Evolutionary conservation across 2,329 filamentous ascomycete species (phyloP), one percentile per base, ranked within the genome.

Genomic region (Pyrenophora teres): DNA sequence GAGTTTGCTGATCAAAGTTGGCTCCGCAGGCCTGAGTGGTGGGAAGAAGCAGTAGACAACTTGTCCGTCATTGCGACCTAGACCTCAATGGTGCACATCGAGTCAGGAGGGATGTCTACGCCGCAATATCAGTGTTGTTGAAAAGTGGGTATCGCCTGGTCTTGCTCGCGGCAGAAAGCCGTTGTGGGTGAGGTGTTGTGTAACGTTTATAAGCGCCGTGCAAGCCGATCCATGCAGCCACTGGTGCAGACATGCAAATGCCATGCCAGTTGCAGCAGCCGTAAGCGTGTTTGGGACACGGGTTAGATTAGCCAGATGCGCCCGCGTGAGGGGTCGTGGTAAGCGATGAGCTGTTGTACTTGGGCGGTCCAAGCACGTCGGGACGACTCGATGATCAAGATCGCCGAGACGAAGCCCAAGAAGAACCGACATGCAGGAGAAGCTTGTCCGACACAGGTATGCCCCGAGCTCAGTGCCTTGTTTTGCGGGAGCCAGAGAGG

Each of bases 161-260:
- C 49, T 41, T 50, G 46, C 38, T 46, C 46, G 46, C 51, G 51
- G 51, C 31, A 50, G 44, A 49, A 32, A 21, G 27, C 39, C 33
- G 35, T 35, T 39, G 40, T 21, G 27, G 9, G 35, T 51, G 40
- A 21, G 31, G 18, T 35, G 40, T 27, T 48, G 53, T 49, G 45
- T 38, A 46, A 56, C 53, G 27, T 41, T 18, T 19, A 43, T 48
- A 53, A 53, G 53, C 53, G 53, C 53, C 45, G 50, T 46, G 41
- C 18, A 40, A 44, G 33, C 18, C 15, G 37, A 49, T 48, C 37
- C 7, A 45, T 48, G 44, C 53, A 36, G 37, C 49, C 46, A 52
- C 40, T 41, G 40, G 35, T 33, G 39, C 42, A 39, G 36, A 15
- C 40, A 35, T 44, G 27, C 32, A n/a, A 30, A 42, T 49, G 35